phyloP scores from a whole-genome alignment of 2,329 filamentous ascomycete genomes.

The Byssochlamys sp. region DNA sequence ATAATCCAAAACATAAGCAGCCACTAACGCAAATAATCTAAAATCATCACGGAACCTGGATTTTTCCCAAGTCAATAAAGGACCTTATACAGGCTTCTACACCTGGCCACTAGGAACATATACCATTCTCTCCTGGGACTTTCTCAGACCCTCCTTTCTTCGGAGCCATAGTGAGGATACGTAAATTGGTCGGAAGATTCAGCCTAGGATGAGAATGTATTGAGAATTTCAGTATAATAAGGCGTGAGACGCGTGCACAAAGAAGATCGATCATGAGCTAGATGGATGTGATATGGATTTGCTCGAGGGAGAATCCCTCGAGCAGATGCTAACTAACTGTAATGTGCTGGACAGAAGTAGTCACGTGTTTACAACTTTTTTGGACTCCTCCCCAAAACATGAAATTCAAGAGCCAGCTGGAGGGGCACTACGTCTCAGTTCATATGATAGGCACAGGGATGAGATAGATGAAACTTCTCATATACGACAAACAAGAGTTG shows the following conservation, averaged over 20 bases:
- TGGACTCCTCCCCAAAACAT: background rate
- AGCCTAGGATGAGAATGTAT: background rate
- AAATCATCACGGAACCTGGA: slow-evolving; percentile 35
- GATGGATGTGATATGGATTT: background rate
- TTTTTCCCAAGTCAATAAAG: slow-evolving; percentile 1
- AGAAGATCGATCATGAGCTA: background rate
- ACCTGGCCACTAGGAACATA: slow-evolving; percentile 1
- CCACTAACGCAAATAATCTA: slow-evolving; percentile 42
- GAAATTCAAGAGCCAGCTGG: background rate
- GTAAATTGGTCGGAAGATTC: too few species aligned
- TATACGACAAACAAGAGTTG: background rate
- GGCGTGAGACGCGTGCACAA: background rate
- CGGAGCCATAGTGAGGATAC: slow-evolving; percentile 27
- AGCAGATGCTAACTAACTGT: background rate
- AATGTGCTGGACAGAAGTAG: background rate
- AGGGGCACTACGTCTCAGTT: background rate
- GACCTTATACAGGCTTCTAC: background rate
- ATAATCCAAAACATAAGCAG: background rate
- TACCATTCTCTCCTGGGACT: slow-evolving; percentile 21
- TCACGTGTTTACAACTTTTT: background rate
- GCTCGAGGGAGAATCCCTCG: background rate
- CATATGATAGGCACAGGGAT: background rate
- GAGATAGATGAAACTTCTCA: background rate
- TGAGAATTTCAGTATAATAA: background rate
- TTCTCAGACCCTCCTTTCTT: slow-evolving; percentile 30